phyloP scores from a whole-genome alignment of 225 moss, liverwort and hornwort genomes.

The Neckera pumila region DNA sequence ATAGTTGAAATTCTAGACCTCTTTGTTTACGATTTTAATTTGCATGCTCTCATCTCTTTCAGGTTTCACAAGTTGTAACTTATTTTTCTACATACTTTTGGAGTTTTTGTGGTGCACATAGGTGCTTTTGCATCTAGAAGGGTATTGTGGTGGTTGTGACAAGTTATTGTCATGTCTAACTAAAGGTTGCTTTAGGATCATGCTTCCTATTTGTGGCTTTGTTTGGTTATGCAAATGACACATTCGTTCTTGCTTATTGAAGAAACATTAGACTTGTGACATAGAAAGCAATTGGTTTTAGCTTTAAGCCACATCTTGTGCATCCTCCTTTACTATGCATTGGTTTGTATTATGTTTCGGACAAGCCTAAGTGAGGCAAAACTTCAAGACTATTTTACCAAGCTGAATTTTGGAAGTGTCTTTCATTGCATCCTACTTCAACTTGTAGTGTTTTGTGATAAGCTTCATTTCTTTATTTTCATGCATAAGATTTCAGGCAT shows the following conservation, averaged over 20 bases:
- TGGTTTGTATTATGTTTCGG: rapidly evolving
- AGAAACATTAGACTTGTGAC: not conserved
- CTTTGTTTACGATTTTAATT: not conserved
- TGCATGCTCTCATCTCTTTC: not conserved
- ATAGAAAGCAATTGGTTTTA: not conserved
- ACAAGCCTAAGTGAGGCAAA: not conserved
- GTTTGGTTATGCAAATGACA: not conserved
- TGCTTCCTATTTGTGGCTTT: not conserved
- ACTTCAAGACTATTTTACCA: not conserved
- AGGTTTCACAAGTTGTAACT: not conserved
- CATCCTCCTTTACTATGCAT: not conserved
- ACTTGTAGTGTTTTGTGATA: not conserved
- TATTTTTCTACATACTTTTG: not conserved
- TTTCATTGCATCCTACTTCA: not conserved
- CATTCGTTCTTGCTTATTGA: not conserved
- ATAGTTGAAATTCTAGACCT: not conserved
- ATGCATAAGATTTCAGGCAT: not conserved
- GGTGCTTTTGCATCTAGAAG: not conserved
- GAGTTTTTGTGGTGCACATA: not conserved
- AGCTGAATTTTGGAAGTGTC: not conserved
- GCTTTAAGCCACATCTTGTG: not conserved
- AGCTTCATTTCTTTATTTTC: not conserved
- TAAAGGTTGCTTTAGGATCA: not conserved
- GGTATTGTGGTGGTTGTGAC: not conserved
- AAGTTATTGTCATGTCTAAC: not conserved